These are phyloP conservation scores for Kluyveromyces lactis DNA, from an alignment of 805 yeast species.

Conservation along the genomic window DNA sequence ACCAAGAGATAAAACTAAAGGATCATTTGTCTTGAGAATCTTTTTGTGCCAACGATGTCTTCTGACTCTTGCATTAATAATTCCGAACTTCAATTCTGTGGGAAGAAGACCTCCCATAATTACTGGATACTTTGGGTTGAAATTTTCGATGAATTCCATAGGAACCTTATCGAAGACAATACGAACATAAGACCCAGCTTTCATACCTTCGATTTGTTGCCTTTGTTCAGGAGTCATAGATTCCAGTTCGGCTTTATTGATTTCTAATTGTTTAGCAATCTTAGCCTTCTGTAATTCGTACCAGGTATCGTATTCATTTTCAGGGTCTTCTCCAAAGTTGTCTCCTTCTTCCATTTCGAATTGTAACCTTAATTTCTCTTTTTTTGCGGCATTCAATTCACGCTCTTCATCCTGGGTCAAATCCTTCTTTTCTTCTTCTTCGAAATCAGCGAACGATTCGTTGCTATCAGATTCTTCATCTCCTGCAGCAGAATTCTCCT, in stretches of 20 bases:
- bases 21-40: conserved; percentile 91
- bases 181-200: conserved; percentile 91
- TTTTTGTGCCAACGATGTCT: conserved; percentile 99
- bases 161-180: conserved; percentile 77
- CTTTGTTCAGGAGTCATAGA: conserved; percentile 71
- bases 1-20: conserved; percentile 85
- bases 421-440: conserved; percentile 32
- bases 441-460: conserved; percentile 33
- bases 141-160: conserved; percentile 80
- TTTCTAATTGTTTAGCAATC: conserved; percentile 91
- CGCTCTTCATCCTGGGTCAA: conserved; percentile 67
- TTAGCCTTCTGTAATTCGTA: conserved; percentile 95
- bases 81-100: conserved; percentile 89
- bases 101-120: conserved; percentile 85
- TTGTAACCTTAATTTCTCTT: conserved; percentile 79
- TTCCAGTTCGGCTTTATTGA: conserved; percentile 74
- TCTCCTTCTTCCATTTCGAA: conserved; percentile 66
- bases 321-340: conserved; percentile 71
- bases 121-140: conserved; percentile 78
- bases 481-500: conserved; percentile 12
- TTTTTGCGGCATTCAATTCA: conserved; percentile 75
- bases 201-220: conserved; percentile 77
- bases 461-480: conserved; percentile 30
- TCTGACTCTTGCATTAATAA: conserved; percentile 86
- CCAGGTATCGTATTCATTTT: conserved; percentile 90